Evolutionary conservation across 2,329 filamentous ascomycete species (phyloP).

Genomic region (Ophiosphaerella korrae): DNA sequence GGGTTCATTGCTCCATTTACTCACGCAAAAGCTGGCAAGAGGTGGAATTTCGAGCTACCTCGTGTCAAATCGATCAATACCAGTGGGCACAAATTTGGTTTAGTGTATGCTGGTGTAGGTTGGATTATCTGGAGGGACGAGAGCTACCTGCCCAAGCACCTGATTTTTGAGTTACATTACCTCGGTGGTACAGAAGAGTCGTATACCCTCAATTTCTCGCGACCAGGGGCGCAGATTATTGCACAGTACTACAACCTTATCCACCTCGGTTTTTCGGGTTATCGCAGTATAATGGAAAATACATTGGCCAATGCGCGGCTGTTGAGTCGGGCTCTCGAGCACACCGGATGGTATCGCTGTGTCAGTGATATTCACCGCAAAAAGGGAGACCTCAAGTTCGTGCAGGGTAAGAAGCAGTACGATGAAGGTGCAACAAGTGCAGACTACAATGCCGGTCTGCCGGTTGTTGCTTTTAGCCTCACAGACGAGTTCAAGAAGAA

Average conservation of each 20-base stretch:
- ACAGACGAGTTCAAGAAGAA: slow-evolving; percentile 62
- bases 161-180: slow-evolving; percentile 74
- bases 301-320: slow-evolving; percentile 68
- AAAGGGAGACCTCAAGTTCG: slow-evolving; percentile 53
- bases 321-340: slow-evolving; percentile 66
- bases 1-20: slow-evolving; percentile 68
- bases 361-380: slow-evolving; percentile 69
- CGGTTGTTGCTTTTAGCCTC: slow-evolving; percentile 71
- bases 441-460: slow-evolving; percentile 67
- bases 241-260: slow-evolving; percentile 77
- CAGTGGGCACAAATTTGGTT: slow-evolving; percentile 66
- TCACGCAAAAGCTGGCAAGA: slow-evolving; percentile 59
- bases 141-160: slow-evolving; percentile 66
- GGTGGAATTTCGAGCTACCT: slow-evolving; percentile 68
- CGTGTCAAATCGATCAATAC: slow-evolving; percentile 70
- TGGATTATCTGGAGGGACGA: slow-evolving; percentile 65
- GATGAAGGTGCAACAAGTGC: slow-evolving; percentile 57
- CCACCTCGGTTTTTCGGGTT: slow-evolving; percentile 70
- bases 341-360: slow-evolving; percentile 65
- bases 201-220: slow-evolving; percentile 74
- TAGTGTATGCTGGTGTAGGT: slow-evolving; percentile 70
- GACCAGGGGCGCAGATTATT: slow-evolving; percentile 71
- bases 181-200: slow-evolving; percentile 73
- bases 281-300: slow-evolving; percentile 67
- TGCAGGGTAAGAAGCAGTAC: slow-evolving; percentile 50